Conservation (phyloP, 495 filamentous ascomycete species). For the Neurospora hispaniola region DNA sequence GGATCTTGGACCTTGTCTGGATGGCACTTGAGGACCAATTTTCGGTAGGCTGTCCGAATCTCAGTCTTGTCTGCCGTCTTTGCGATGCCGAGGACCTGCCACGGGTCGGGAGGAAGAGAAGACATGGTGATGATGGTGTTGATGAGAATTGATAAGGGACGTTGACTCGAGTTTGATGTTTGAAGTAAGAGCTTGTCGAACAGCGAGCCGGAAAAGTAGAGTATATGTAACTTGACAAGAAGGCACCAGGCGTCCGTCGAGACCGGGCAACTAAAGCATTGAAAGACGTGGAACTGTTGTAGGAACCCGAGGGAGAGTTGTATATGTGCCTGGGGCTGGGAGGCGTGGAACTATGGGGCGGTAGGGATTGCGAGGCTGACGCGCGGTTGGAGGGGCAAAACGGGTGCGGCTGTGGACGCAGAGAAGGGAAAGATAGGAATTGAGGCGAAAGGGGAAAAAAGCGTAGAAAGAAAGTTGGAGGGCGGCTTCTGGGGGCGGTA, state of each 20-base stretch:
- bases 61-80: conserved; percentile 61
- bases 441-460: conserved; percentile 1
- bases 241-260: conserved; percentile 19
- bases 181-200: conserved; percentile 4
- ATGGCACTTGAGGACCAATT: conserved; percentile 86
- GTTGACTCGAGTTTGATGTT: conserved; percentile 5
- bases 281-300: conserved; percentile 10
- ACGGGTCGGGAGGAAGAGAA: conserved; percentile 67
- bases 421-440: conserved; percentile 3
- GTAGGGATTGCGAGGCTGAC: neutral
- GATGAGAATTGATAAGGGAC: neutral
- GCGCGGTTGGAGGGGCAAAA: conserved; percentile 2
- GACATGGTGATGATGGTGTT: conserved; percentile 50
- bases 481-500: neutral
- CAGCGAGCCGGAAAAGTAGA: neutral
- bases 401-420: conserved; percentile 1
- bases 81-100: conserved; percentile 66
- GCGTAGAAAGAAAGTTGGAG: neutral
- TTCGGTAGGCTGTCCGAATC: conserved; percentile 77
- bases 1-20: conserved; percentile 87
- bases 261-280: conserved; percentile 29
- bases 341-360: conserved; percentile 18
- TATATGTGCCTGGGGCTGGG: conserved; percentile 7
- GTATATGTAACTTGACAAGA: conserved; percentile 8
- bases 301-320: conserved; percentile 7